Percentiles rank a stretch among this genome's conserved stretches.
phyloP scores from a whole-genome alignment of 2,329 filamentous ascomycete species.

The Teratosphaeria viscida region DNA sequence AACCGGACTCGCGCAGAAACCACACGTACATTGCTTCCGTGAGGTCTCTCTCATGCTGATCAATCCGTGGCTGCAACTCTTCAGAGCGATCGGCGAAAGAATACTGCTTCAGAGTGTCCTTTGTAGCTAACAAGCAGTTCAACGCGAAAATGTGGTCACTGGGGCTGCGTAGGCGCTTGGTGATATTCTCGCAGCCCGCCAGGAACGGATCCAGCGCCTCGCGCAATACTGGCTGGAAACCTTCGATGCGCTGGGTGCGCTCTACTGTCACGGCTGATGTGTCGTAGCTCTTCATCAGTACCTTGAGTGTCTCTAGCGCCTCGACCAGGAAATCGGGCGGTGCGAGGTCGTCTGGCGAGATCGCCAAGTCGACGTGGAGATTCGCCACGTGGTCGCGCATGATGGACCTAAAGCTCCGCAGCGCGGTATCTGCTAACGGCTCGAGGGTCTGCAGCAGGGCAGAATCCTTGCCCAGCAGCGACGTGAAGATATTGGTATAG shows the following conservation, averaged over 20 bases:
- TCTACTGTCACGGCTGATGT: conserved; percentile 56
- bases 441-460: conserved; percentile 58
- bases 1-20: conserved; percentile 63
- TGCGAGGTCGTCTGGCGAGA: conserved; percentile 60
- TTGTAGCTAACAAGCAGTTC: conserved; percentile 58
- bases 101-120: conserved; percentile 46
- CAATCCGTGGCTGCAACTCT: conserved; percentile 18
- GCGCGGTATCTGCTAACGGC: conserved; percentile 61
- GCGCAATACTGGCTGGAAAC: conserved; percentile 63
- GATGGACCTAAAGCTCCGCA: conserved; percentile 71
- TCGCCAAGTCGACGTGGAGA: conserved; percentile 61
- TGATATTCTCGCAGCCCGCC: conserved; percentile 59
- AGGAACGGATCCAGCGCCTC: conserved; percentile 84
- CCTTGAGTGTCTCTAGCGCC: conserved; percentile 64
- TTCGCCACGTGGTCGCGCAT: conserved; percentile 71
- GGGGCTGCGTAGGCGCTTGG: conserved; percentile 49
- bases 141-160: conserved; percentile 58
- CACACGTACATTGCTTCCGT: conserved; percentile 50
- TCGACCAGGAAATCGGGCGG: conserved; percentile 73
- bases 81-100: conserved; percentile 47
- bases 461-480: conserved; percentile 61
- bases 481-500: conserved; percentile 76
- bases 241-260: conserved; percentile 47
- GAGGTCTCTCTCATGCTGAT: conserved; percentile 37
- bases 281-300: conserved; percentile 79